Conservation (phyloP, 2,329 filamentous ascomycete genomes). For the Colletotrichum orbiculare region DNA sequence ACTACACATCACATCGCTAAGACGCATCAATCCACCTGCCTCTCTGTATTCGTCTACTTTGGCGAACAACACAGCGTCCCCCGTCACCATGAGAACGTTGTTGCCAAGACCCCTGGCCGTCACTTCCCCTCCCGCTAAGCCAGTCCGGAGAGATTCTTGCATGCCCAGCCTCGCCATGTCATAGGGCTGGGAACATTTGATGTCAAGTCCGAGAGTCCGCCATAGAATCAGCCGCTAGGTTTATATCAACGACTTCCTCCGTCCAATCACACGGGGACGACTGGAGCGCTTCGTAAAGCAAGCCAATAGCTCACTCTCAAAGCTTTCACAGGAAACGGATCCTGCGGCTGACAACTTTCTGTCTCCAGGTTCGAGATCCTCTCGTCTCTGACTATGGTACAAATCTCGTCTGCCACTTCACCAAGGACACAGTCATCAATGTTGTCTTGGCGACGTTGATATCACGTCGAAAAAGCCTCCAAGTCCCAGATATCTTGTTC, state of each 20-base stretch:
- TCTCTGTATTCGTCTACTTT: too few relatives aligned
- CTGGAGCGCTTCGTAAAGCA: conserved; percentile 24
- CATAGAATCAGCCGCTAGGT: conserved; percentile 7
- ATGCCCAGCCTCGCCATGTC: conserved; percentile 15
- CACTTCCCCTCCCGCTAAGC: conserved; percentile 10
- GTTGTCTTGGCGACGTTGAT: neutral
- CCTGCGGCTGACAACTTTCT: conserved; percentile 19
- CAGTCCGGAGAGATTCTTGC: conserved; percentile 10
- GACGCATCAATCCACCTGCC: too few relatives aligned
- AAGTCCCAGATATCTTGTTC: too few relatives aligned
- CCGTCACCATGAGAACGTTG: neutral
- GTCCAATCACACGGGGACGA: conserved; percentile 20
- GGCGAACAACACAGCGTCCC: neutral
- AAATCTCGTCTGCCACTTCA: neutral
- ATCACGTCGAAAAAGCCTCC: neutral
- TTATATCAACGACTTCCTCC: neutral
- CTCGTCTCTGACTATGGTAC: neutral
- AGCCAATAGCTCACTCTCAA: conserved; percentile 17
- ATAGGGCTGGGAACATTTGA: conserved; percentile 26
- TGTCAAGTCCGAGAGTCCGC: neutral
- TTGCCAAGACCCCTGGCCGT: conserved; percentile 10
- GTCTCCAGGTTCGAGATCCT: conserved; percentile 14
- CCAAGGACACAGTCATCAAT: neutral
- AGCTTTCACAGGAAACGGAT: conserved; percentile 13
- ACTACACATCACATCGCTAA: too few relatives aligned